Conservation (phyloP, 163 green algal species). For the Volvox carteri region DNA sequence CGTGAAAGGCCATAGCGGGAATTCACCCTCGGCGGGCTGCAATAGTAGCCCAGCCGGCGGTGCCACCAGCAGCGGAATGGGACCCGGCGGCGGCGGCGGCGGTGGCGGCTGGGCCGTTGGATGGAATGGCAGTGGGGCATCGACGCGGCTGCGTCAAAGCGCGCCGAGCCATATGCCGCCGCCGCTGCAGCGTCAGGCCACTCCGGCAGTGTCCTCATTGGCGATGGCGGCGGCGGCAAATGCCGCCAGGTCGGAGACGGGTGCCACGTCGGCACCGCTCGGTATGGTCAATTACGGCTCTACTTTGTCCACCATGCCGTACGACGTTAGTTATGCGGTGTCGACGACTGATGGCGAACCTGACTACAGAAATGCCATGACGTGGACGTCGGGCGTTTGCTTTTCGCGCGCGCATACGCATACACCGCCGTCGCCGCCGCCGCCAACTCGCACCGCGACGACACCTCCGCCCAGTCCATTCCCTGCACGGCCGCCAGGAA, state of each 20-base stretch:
- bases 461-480: too few relatives aligned
- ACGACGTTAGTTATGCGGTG: not conserved
- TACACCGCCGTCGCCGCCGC: not conserved
- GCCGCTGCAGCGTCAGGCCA: slow-evolving; percentile 4
- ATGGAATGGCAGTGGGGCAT: not conserved
- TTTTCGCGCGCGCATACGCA: not conserved
- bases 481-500: too few relatives aligned
- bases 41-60: not conserved
- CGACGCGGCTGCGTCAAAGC: not conserved
- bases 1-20: not conserved
- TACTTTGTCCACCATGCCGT: not conserved
- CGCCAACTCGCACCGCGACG: too few relatives aligned
- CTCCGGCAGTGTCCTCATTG: not conserved
- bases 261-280: not conserved
- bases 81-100: too few relatives aligned
- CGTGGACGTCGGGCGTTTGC: not conserved
- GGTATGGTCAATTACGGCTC: not conserved
- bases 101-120: not conserved
- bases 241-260: not conserved
- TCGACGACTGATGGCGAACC: slow-evolving; percentile 1
- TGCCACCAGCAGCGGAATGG: too few relatives aligned
- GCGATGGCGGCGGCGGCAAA: not conserved
- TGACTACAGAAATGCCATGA: not conserved
- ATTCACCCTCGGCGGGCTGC: not conserved
- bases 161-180: not conserved